phyloP scores from a whole-genome alignment of 768 basidiomycete genomes.

The Grammothele lineata region DNA sequence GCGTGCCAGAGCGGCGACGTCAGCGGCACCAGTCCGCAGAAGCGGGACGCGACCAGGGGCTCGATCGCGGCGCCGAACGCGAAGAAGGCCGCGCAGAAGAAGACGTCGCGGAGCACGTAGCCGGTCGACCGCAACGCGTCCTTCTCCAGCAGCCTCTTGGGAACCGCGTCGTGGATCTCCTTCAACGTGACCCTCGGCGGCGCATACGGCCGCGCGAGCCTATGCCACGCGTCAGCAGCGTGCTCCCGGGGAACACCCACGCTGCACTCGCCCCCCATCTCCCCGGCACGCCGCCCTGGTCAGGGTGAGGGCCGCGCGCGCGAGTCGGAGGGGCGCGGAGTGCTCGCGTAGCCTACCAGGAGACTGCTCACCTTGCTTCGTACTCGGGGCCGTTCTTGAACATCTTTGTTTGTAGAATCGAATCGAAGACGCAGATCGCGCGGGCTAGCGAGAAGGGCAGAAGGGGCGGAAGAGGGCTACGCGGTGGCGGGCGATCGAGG shows the following conservation, averaged over 20 bases:
- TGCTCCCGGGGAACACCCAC: no score
- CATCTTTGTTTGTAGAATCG: slow-evolving; percentile 13
- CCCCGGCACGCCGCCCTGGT: no score
- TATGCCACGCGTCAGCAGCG: slow-evolving; percentile 13
- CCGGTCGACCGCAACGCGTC: slow-evolving; percentile 35
- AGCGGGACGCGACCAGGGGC: slow-evolving; percentile 33
- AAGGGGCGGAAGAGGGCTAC: no score
- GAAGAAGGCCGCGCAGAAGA: slow-evolving; percentile 39
- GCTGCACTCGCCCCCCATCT: no score
- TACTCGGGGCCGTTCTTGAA: slow-evolving; percentile 26
- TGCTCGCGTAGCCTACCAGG: no score
- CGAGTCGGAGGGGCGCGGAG: not conserved
- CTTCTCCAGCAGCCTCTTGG: slow-evolving; percentile 47
- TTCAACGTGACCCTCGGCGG: slow-evolving; percentile 48
- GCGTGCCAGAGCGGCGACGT: slow-evolving; percentile 27
- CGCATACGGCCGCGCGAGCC: slow-evolving; percentile 41
- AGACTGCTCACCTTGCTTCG: slow-evolving; percentile 19
- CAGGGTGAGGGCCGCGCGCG: no score
- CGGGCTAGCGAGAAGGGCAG: slow-evolving; percentile 6
- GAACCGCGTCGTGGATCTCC: slow-evolving; percentile 52
- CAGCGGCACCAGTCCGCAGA: slow-evolving; percentile 34
- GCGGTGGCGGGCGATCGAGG: no score
- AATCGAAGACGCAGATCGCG: slow-evolving; percentile 7
- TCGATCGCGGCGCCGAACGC: slow-evolving; percentile 41
- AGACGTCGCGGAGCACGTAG: slow-evolving; percentile 44